A percentile compares a stretch with the other conserved stretches of the same genome.
These are phyloP conservation scores for Citrus mangshanensis DNA, from an alignment of 345 rosid species.

Conservation along the genomic window DNA sequence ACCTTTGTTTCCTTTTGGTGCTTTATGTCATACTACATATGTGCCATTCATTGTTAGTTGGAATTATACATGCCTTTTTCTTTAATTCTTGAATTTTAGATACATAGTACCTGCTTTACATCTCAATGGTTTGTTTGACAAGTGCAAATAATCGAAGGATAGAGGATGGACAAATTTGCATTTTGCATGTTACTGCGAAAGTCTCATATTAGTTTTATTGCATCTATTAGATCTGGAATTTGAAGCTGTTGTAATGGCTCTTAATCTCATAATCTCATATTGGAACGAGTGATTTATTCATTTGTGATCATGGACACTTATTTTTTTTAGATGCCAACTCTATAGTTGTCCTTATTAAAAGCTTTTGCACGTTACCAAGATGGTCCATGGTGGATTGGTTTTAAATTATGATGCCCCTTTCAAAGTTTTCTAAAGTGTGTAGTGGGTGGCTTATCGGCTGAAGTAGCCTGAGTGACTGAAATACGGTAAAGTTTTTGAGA, in stretches of 20 bases:
- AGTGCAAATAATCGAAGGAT: background rate
- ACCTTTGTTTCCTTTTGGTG: background rate
- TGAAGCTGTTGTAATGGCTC: background rate
- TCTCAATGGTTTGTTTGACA: background rate
- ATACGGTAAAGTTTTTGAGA: too few species aligned
- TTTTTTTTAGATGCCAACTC: too few species aligned
- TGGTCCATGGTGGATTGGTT: too few species aligned
- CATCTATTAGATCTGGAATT: background rate
- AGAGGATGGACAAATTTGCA: background rate
- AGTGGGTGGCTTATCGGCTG: too few species aligned
- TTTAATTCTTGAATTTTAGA: background rate
- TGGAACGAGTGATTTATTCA: too few species aligned
- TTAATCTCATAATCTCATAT: too few species aligned
- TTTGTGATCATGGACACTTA: too few species aligned
- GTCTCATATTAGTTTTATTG: background rate
- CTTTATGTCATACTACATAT: background rate
- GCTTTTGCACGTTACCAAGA: too few species aligned
- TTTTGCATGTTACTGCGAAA: background rate
- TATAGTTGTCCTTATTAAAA: too few species aligned
- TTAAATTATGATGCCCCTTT: too few species aligned
- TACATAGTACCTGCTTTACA: background rate
- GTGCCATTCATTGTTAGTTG: background rate
- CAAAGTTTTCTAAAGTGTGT: too few species aligned
- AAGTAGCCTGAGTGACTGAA: too few species aligned
- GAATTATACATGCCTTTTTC: background rate